Conservation (phyloP, 108 stramenopile species). For the Epipyxis sp. region DNA sequence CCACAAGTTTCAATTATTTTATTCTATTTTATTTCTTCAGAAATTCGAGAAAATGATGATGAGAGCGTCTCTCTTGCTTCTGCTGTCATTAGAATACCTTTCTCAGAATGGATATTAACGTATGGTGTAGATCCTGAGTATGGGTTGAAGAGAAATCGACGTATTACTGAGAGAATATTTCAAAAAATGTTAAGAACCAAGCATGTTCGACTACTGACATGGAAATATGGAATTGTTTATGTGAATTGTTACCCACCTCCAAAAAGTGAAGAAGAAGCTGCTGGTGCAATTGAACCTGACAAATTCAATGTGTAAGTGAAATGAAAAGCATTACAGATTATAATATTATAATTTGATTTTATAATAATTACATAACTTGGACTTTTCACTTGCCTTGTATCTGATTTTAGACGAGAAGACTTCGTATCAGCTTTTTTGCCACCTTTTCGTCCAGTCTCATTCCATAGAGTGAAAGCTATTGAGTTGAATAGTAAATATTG, state of each 20-base stretch:
- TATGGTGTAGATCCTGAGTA: constrained; percentile 26
- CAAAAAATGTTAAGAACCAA: not conserved
- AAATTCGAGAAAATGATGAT: not conserved
- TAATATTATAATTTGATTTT: too few species aligned
- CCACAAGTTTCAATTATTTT: too few species aligned
- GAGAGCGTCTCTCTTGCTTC: not conserved
- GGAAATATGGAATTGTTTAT: constrained; percentile 26
- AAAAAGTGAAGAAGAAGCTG: not conserved
- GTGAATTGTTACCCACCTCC: constrained; percentile 7
- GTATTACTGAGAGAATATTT: constrained; percentile 17
- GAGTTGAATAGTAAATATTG: not conserved
- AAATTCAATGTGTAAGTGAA: not conserved
- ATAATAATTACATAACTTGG: too few species aligned
- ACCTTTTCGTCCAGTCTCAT: not conserved
- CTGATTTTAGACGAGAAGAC: too few species aligned
- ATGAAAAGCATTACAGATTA: too few species aligned
- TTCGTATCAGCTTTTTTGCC: constrained; percentile 23
- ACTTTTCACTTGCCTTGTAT: too few species aligned
- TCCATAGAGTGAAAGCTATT: not conserved
- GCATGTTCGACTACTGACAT: constrained; percentile 4
- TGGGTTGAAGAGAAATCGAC: constrained; percentile 6
- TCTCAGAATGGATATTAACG: constrained; percentile 20
- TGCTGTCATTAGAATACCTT: not conserved
- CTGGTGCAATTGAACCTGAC: not conserved
- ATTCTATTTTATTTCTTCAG: too few species aligned